Evolutionary conservation across 768 basidiomycete genomes (phyloP).

Genomic region (Leccinum imitatum): DNA sequence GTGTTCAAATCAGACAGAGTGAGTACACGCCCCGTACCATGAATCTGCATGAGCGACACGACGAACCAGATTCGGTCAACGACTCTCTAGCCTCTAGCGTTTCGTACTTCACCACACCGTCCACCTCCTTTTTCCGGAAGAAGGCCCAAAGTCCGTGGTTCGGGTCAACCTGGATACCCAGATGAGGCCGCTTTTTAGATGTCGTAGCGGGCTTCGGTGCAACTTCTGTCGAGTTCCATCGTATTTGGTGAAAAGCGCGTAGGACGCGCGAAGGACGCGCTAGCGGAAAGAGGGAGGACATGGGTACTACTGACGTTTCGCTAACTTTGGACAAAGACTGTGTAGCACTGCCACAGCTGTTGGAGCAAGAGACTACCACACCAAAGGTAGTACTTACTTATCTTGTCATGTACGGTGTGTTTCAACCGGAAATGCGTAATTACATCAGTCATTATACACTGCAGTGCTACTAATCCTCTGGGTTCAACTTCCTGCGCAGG

Average conservation of each 20-base stretch:
- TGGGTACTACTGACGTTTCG: constrained; percentile 1
- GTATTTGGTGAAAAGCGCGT: constrained; percentile 14
- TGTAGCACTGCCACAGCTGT: constrained; percentile 22
- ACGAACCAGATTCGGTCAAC: constrained; percentile 39
- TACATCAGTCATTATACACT: too few relatives aligned
- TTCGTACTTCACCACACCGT: constrained; percentile 56
- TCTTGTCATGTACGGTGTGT: too few relatives aligned
- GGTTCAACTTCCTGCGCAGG: neutral
- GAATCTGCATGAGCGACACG: neutral
- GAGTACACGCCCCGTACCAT: neutral
- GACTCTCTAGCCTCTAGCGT: constrained; percentile 38
- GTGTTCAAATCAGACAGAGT: constrained; percentile 33
- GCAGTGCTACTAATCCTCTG: neutral
- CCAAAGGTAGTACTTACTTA: too few relatives aligned
- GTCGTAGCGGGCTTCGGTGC: constrained; percentile 11
- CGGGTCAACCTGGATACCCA: constrained; percentile 45
- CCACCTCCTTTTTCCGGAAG: constrained; percentile 58
- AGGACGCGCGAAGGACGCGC: constrained; percentile 19
- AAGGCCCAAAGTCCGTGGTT: constrained; percentile 79
- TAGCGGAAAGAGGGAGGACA: constrained; percentile 24
- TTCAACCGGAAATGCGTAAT: neutral
- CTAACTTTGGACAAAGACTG: neutral
- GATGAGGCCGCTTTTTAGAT: constrained; percentile 42
- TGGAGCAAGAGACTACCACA: too few relatives aligned
- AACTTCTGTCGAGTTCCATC: constrained; percentile 25